These are phyloP conservation scores for Geotrichum klebahnii DNA, from an alignment of 1,139 yeast genomes.

Conservation along the genomic window DNA sequence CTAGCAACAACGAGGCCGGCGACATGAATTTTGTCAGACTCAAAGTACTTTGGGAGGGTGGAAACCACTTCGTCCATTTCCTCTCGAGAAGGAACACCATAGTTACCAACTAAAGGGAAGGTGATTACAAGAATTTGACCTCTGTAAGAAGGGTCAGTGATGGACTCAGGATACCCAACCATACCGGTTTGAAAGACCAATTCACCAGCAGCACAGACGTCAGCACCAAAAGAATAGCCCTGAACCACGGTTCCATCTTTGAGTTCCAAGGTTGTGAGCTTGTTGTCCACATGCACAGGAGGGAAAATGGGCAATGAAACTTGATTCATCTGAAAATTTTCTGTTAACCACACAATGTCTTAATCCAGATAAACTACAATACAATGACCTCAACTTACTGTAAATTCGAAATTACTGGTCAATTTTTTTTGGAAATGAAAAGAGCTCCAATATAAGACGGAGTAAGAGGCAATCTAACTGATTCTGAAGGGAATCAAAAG, in stretches of 20 bases:
- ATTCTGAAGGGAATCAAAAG: neutral
- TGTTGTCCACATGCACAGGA: conserved; percentile 76
- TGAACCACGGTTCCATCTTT: conserved; percentile 85
- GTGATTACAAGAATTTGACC: conserved; percentile 97
- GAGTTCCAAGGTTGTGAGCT: conserved; percentile 84
- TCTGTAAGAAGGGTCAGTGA: conserved; percentile 97
- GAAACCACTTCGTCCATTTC: conserved; percentile 70
- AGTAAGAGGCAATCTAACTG: neutral
- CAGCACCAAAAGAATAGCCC: conserved; percentile 98
- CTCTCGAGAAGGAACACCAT: conserved; percentile 94
- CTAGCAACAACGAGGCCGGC: conserved; percentile 97
- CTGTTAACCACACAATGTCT: neutral
- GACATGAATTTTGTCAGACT: conserved; percentile 84
- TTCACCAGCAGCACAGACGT: conserved; percentile 87
- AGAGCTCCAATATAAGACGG: too few species aligned
- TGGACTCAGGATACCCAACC: conserved; percentile 99
- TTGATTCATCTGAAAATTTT: conserved; percentile 20
- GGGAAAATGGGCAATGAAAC: conserved; percentile 67
- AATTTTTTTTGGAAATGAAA: neutral
- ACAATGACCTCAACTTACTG: neutral
- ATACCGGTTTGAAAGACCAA: conserved; percentile 99
- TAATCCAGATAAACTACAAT: neutral
- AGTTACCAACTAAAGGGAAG: conserved; percentile 94
- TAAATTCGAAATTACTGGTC: conserved; percentile 1
- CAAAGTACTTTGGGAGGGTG: conserved; percentile 84